A percentile compares a stretch with the other conserved stretches of the same genome.
Evolutionary conservation across 768 basidiomycete species (phyloP).

Genomic region (Chalciporus sphaerocephalus): DNA sequence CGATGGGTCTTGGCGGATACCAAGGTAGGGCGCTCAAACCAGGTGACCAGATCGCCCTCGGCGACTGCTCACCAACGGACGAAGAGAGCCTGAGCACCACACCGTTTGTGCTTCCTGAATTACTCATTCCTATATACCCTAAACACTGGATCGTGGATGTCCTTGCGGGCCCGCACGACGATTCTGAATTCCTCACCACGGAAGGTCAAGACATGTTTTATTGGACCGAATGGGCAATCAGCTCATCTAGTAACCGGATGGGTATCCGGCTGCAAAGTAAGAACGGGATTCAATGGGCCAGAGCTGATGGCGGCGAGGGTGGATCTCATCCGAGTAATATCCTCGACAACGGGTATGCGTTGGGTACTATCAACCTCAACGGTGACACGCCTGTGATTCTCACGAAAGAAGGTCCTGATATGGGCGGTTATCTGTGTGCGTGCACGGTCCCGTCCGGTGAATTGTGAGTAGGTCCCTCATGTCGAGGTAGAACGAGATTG

Average conservation of each 20-base stretch:
- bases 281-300: conserved; percentile 49
- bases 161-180: conserved; percentile 61
- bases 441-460: conserved; percentile 51
- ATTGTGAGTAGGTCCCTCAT: conserved; percentile 35
- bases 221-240: conserved; percentile 47
- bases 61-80: conserved; percentile 22
- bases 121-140: conserved; percentile 42
- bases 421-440: conserved; percentile 58
- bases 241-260: conserved; percentile 56
- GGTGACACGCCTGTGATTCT: conserved; percentile 70
- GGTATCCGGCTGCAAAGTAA: conserved; percentile 53
- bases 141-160: conserved; percentile 49
- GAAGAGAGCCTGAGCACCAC: conserved; percentile 10
- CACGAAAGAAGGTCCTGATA: conserved; percentile 56
- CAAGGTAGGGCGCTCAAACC: conserved; percentile 50
- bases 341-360: conserved; percentile 55
- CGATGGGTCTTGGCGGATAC: conserved; percentile 57
- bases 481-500: neutral
- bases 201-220: conserved; percentile 51
- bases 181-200: conserved; percentile 48
- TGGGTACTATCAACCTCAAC: conserved; percentile 56
- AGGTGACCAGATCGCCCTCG: conserved; percentile 50
- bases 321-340: conserved; percentile 69
- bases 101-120: conserved; percentile 20
- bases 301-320: conserved; percentile 57